Conservation (phyloP, 1,139 yeast genomes). For the Hyphopichia wangnamkhiaoensis region DNA sequence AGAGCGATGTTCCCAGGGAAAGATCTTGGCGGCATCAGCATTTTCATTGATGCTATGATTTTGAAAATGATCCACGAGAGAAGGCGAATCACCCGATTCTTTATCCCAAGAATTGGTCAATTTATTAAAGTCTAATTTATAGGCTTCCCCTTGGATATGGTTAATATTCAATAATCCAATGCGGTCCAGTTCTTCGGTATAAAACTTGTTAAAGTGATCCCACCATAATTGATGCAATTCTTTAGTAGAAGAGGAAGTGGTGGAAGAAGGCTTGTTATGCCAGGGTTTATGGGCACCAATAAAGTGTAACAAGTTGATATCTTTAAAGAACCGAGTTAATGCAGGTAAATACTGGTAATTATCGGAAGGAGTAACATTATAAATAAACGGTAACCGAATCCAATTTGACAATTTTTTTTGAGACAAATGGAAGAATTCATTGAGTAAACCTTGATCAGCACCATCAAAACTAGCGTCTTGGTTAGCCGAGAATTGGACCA, state of each 20-base stretch:
- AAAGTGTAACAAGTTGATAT: slow-evolving; percentile 30
- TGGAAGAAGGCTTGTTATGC: slow-evolving; percentile 13
- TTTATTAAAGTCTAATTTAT: slow-evolving; percentile 31
- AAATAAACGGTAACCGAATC: slow-evolving; percentile 30
- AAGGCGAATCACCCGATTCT: slow-evolving; percentile 7
- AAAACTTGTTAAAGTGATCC: slow-evolving; percentile 30
- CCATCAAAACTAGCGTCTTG: slow-evolving; percentile 29
- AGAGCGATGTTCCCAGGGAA: slow-evolving; percentile 46
- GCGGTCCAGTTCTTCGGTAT: slow-evolving; percentile 16
- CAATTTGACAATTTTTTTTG: slow-evolving; percentile 18
- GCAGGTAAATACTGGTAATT: slow-evolving; percentile 36
- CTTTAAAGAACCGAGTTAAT: slow-evolving; percentile 25
- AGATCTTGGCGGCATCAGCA: slow-evolving; percentile 29
- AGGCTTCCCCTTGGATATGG: slow-evolving; percentile 34
- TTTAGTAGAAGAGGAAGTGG: slow-evolving; percentile 3
- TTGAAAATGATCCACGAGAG: background rate
- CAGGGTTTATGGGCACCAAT: slow-evolving; percentile 33
- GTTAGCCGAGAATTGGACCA: slow-evolving; percentile 15
- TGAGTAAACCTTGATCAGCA: slow-evolving; percentile 36
- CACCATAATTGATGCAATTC: slow-evolving; percentile 39
- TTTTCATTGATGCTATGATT: slow-evolving; percentile 10
- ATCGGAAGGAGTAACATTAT: slow-evolving; percentile 32
- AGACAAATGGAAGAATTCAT: slow-evolving; percentile 23
- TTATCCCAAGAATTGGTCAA: slow-evolving; percentile 30
- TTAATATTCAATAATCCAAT: slow-evolving; percentile 13